phyloP scores from a whole-genome alignment of 495 filamentous ascomycete genomes.

The Aspergillus haitiensis region DNA sequence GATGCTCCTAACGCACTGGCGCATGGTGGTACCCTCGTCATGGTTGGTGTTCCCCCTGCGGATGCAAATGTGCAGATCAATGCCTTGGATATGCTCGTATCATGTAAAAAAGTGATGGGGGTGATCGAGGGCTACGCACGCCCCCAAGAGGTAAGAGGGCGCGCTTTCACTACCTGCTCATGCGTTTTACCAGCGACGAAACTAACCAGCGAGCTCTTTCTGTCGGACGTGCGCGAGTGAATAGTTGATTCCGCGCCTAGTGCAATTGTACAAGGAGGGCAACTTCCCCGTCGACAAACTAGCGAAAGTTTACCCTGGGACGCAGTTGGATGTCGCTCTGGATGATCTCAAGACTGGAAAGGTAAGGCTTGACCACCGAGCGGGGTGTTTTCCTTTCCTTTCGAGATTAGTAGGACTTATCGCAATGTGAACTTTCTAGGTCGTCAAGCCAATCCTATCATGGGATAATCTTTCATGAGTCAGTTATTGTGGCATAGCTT shows the following conservation, averaged over 20 bases:
- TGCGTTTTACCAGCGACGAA: background rate
- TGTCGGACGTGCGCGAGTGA: background rate
- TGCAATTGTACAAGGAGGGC: constrained; percentile 42
- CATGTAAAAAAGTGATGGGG: constrained; percentile 32
- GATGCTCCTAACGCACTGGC: constrained; percentile 35
- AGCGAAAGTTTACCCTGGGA: constrained; percentile 33
- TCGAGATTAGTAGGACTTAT: background rate
- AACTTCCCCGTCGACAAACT: constrained; percentile 44
- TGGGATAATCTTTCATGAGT: background rate
- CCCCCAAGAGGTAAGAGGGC: constrained; percentile 24
- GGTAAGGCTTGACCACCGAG: constrained; percentile 12
- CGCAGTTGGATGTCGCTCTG: constrained; percentile 32
- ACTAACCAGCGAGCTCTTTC: background rate
- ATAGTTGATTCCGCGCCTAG: constrained; percentile 35
- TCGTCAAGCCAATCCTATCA: background rate
- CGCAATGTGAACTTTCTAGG: background rate
- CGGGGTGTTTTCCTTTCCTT: background rate
- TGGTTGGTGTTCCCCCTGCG: constrained; percentile 44
- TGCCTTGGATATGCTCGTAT: constrained; percentile 29
- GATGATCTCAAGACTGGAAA: constrained; percentile 38
- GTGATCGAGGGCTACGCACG: constrained; percentile 32
- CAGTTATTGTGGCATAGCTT: background rate
- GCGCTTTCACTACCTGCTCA: background rate
- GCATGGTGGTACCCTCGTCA: constrained; percentile 39
- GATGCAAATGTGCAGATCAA: constrained; percentile 33